These are phyloP conservation scores for Botrytis squamosa DNA, from an alignment of 2,329 filamentous ascomycete genomes.

Conservation along the genomic window DNA sequence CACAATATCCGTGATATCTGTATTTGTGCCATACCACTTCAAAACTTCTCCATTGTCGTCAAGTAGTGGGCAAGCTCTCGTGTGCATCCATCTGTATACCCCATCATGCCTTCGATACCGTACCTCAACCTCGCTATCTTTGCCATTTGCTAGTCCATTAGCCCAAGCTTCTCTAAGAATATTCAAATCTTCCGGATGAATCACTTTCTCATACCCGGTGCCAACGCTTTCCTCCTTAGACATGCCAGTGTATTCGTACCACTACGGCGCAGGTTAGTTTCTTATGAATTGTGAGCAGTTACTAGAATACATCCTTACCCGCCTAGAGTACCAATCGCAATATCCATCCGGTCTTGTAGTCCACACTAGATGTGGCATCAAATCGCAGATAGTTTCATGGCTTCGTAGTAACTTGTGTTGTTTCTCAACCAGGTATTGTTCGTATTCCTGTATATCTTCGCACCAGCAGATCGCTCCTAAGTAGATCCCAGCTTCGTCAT, in stretches of 20 bases:
- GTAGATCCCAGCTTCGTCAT: slow-evolving; percentile 33
- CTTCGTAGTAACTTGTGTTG: slow-evolving; percentile 25
- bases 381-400: slow-evolving; percentile 32
- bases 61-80: slow-evolving; percentile 27
- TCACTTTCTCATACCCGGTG: slow-evolving; percentile 20
- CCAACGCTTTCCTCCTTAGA: slow-evolving; percentile 25
- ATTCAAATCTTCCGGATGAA: slow-evolving; percentile 29
- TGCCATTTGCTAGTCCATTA: not conserved
- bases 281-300: not conserved
- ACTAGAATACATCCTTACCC: slow-evolving; percentile 22
- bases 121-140: slow-evolving; percentile 28
- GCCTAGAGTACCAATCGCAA: slow-evolving; percentile 30
- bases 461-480: slow-evolving; percentile 33
- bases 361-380: slow-evolving; percentile 34
- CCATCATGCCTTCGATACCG: slow-evolving; percentile 32
- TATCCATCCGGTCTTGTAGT: slow-evolving; percentile 26
- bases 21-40: slow-evolving; percentile 35
- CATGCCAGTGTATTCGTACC: slow-evolving; percentile 34
- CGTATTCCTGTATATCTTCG: slow-evolving; percentile 28
- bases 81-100: slow-evolving; percentile 34
- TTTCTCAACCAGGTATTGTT: slow-evolving; percentile 23
- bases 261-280: slow-evolving; percentile 23
- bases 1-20: slow-evolving; percentile 32
- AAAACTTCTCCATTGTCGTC: slow-evolving; percentile 25
- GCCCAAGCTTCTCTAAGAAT: slow-evolving; percentile 24